Evolutionary conservation across 306 rosid species (phyloP), one percentile per base, ranked within the genome.

Genomic region (Gillenia trifoliata): DNA sequence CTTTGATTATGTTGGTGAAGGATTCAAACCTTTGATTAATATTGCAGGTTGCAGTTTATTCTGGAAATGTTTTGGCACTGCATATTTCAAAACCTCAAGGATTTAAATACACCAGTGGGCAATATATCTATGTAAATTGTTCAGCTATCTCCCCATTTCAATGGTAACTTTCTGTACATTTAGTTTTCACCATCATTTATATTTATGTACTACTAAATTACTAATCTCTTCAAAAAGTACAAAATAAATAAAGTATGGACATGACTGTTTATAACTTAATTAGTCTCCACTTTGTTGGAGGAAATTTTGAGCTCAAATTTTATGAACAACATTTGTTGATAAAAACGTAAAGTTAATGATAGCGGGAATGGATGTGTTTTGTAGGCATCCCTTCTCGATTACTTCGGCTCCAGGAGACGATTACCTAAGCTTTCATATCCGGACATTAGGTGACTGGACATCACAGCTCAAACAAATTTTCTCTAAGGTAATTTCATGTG

Each of bases 391-490:
- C 0, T 91, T 94, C 56, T 91, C 96, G 11, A 88, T 94, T 66
- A 90, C 97, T 54, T 91, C 97, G 49, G 97, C 98, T 70, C 96
- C 95, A 0, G 92, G 96, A 50, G 97, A 94, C 49, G 96, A 91
- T 52, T 87, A 94, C 69, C 64, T 94, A 19, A 91, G 97, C 56
- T 80, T 94, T 76, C 96, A 94, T 77, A 91, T 94, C 66, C 81
- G 98, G 23, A 90, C 95, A n/a, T 71, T 76, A 8, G 96, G 98
- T 70, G 98, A 94, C 56, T 91, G 97, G 98, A 88, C 98, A 61
- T 82, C 95, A 19, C 95, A 86, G 30, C 88, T 88, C 52, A 91
- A 85, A 79, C 59, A 80, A 36, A 83, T 88, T 83, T 94, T 94
- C 47, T 85, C 97, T 31, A 86, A 82, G 97, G 98, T 93, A 62